Conservation (phyloP, 345 rosid species). For the Gossypium sturtianum region DNA sequence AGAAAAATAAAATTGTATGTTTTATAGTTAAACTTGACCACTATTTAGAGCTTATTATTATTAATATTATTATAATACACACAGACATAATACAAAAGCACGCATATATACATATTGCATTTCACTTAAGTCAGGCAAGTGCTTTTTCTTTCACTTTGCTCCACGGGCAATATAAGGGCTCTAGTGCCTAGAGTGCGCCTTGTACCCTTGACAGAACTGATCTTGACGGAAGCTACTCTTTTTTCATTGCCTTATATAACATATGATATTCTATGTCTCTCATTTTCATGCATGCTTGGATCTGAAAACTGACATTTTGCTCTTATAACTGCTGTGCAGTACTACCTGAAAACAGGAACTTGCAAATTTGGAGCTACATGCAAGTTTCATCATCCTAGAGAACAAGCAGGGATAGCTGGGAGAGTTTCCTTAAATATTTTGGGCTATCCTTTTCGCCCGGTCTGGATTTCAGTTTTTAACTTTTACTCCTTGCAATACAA, state of each 20-base stretch:
- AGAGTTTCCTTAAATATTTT: constrained; percentile 79
- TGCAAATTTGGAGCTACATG: constrained; percentile 99
- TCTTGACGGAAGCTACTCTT: neutral
- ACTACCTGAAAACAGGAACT: constrained; percentile 95
- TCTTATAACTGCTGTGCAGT: constrained; percentile 43
- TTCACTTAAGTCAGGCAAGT: too few relatives aligned
- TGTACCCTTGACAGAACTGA: neutral
- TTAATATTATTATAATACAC: too few relatives aligned
- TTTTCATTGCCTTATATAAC: neutral
- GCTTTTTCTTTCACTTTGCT: too few relatives aligned
- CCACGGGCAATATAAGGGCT: too few relatives aligned
- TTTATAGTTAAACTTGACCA: too few relatives aligned
- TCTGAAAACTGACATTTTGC: constrained; percentile 14
- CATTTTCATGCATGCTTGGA: neutral
- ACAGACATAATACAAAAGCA: too few relatives aligned
- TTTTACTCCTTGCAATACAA: constrained; percentile 1
- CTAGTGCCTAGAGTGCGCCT: too few relatives aligned
- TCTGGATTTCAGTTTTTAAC: constrained; percentile 27
- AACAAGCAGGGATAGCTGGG: constrained; percentile 91
- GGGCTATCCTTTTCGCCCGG: constrained; percentile 94
- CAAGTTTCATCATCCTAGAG: constrained; percentile 98
- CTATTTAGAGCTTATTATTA: too few relatives aligned
- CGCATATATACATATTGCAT: too few relatives aligned
- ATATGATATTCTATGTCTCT: neutral
- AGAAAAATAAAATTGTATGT: too few relatives aligned